Evolutionary conservation across 495 filamentous ascomycete genomes (phyloP), one percentile per base, ranked within the genome.

Genomic region (Aspergillus bridgeri): DNA sequence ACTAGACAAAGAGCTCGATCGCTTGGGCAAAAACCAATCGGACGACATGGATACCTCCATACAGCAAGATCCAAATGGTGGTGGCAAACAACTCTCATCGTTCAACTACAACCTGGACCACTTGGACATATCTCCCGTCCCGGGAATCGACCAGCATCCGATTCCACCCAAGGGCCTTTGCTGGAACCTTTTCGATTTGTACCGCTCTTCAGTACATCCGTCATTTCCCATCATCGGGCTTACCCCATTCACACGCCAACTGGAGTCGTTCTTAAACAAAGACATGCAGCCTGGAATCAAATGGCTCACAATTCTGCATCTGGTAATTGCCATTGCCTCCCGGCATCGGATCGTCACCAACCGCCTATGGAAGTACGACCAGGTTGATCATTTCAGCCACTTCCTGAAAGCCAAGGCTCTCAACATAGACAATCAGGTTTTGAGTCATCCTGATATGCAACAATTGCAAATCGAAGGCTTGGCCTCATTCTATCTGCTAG

Each of bases 301-400:
- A 48, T 84, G 79, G 79, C 71, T 85, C 33, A 78, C 84, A 3
- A 84, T 81, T 33, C 68, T 87, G 11, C 87, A 89, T 65, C 63
- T 86, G 17, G 78, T 88, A 11, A 85, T 88, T 66, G 86, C 85
- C 5, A 81, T 86, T 63, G 78, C 75, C 6, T 72, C 83, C 3
- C 75, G 75, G 54, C 81, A 83, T 63, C 71, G 70, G 5, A 71
- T 81, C 33, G 66, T 85, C 19, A 65, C 65, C 23, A 66, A 75
- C 38, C 70, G 72, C 13, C 72, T 76, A 27, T 80, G 72, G 72
- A 69, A 69, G 20, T 71, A 68, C 50, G 78, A 71, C 42, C 75
- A 79, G 21, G 67, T 80, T 52, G 76, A 79, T 53, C 83, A 86
- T 60, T 60, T 81, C 42, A 57, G 79, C 18, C 86, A 83, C 60